Conservation (phyloP, 306 rosid genomes). For the Benincasa hispida region DNA sequence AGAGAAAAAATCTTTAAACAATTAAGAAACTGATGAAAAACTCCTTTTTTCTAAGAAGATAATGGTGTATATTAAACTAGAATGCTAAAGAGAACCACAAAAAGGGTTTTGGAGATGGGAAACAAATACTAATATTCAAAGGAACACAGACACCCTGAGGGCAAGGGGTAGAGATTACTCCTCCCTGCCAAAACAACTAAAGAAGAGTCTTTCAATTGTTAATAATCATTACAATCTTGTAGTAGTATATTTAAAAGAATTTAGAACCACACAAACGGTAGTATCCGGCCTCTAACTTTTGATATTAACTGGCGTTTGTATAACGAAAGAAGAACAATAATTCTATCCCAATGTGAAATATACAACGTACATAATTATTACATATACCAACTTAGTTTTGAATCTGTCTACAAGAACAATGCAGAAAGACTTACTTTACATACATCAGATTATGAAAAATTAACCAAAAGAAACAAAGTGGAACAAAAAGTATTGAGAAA, state of each 20-base stretch:
- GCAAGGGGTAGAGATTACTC: too few species aligned
- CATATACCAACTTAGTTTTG: not conserved
- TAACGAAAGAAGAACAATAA: not conserved
- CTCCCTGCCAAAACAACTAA: too few species aligned
- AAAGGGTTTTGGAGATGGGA: not conserved
- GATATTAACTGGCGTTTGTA: not conserved
- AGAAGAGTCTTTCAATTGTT: too few species aligned
- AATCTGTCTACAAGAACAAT: not conserved
- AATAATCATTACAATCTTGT: too few species aligned
- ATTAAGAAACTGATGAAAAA: not conserved
- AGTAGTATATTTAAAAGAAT: too few species aligned
- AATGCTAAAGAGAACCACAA: not conserved
- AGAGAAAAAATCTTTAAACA: not conserved
- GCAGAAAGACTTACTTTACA: not conserved
- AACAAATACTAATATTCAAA: too few species aligned
- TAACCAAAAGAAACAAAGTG: not conserved
- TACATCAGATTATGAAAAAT: conserved; percentile 2
- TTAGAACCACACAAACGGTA: not conserved
- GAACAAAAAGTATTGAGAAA: conserved; percentile 1
- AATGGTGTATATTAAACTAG: not conserved
- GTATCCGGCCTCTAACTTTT: not conserved
- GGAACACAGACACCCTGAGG: too few species aligned
- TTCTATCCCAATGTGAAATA: not conserved
- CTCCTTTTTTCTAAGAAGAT: not conserved
- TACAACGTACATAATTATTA: not conserved